Conservation (phyloP, 495 filamentous ascomycete species). For the Aspergillus steynii region DNA sequence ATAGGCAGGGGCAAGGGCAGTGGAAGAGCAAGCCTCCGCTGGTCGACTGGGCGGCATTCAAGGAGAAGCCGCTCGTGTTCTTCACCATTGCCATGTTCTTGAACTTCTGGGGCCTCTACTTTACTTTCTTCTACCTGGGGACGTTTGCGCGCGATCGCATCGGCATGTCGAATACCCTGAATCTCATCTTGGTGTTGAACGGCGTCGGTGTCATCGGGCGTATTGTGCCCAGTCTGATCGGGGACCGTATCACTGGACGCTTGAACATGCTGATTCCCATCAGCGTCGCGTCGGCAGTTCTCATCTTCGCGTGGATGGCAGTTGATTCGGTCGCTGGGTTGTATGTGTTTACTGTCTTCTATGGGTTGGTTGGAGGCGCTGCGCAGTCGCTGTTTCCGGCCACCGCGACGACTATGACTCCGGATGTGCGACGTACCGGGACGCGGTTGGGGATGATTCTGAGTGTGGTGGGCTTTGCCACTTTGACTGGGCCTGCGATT, state of each 20-base stretch:
- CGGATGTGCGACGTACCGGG: slow-evolving; percentile 61
- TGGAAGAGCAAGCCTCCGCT: slow-evolving; percentile 24
- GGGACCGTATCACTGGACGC: slow-evolving; percentile 54
- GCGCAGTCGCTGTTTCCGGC: slow-evolving; percentile 62
- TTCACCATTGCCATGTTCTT: slow-evolving; percentile 58
- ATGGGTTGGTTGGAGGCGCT: slow-evolving; percentile 55
- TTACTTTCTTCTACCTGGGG: slow-evolving; percentile 66
- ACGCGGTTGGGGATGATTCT: slow-evolving; percentile 74
- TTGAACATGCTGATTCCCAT: slow-evolving; percentile 54
- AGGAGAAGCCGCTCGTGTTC: slow-evolving; percentile 58
- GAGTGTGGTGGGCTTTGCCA: slow-evolving; percentile 60
- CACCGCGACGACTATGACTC: slow-evolving; percentile 54
- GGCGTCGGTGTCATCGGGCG: slow-evolving; percentile 59
- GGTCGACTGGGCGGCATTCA: slow-evolving; percentile 61
- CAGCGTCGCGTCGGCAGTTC: slow-evolving; percentile 39
- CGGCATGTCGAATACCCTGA: slow-evolving; percentile 49
- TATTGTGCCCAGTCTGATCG: slow-evolving; percentile 56
- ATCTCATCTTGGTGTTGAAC: slow-evolving; percentile 66
- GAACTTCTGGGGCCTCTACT: slow-evolving; percentile 61
- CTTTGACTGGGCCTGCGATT: slow-evolving; percentile 64
- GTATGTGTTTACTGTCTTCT: slow-evolving; percentile 57
- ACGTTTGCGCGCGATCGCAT: slow-evolving; percentile 54
- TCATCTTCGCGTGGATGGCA: slow-evolving; percentile 58
- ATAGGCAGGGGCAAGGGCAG: no score
- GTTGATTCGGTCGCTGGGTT: slow-evolving; percentile 47